These are phyloP conservation scores for Colletotrichum nymphaeae DNA, from an alignment of 2,329 filamentous ascomycete genomes.

Conservation along the genomic window DNA sequence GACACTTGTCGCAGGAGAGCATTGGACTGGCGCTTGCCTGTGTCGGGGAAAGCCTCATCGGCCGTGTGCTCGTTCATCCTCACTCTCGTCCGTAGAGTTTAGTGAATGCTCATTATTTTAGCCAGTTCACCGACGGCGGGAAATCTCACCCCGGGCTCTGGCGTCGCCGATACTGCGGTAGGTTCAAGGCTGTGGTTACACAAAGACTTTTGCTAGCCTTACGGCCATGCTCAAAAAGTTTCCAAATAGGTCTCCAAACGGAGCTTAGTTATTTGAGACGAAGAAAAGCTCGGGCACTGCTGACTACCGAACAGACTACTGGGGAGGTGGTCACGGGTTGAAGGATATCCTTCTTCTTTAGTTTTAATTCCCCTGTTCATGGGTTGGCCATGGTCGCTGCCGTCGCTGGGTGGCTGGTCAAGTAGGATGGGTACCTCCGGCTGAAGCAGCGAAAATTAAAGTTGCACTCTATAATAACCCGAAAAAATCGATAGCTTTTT, in stretches of 20 bases:
- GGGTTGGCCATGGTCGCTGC: too few relatives aligned
- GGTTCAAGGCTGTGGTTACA: background rate
- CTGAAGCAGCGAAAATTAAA: background rate
- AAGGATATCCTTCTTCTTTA: background rate
- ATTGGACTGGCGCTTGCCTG: conserved; percentile 7
- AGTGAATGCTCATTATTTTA: background rate
- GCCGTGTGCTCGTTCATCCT: background rate
- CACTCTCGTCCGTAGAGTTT: conserved; percentile 1
- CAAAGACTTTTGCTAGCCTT: background rate
- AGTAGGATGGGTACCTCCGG: background rate
- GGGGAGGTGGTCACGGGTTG: background rate
- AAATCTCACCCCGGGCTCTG: background rate
- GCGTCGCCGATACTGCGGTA: background rate
- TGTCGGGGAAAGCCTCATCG: background rate
- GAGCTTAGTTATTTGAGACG: background rate
- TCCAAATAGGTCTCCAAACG: background rate
- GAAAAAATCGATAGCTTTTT: background rate
- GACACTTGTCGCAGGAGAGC: background rate
- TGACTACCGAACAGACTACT: background rate
- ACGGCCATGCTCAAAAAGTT: background rate
- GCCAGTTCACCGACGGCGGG: background rate
- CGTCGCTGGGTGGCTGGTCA: background rate
- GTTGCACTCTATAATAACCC: background rate
- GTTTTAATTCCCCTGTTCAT: background rate
- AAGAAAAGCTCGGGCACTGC: background rate